A percentile compares a stretch with the other conserved stretches of the same genome.
These are phyloP conservation scores for Scedosporium dehoogii DNA, from an alignment of 2,329 filamentous ascomycete species.

Conservation along the genomic window DNA sequence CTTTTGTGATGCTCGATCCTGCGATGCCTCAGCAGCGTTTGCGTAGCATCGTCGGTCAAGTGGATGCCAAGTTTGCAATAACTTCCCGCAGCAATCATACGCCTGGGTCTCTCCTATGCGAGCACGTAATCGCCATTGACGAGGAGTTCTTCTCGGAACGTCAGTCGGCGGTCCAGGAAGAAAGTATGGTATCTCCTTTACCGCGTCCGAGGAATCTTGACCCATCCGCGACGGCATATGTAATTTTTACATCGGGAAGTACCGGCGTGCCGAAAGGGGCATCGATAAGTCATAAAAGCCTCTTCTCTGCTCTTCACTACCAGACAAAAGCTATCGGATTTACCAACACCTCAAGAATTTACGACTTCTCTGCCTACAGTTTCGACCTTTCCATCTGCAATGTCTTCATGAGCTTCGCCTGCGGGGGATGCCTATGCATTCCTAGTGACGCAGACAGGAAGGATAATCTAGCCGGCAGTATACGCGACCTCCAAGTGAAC, in stretches of 20 bases:
- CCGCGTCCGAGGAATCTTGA: too few species aligned
- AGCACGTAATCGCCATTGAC: too few species aligned
- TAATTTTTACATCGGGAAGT: slow-evolving; percentile 17
- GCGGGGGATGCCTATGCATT: slow-evolving; percentile 41
- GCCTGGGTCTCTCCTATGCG: too few species aligned
- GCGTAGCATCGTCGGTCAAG: too few species aligned
- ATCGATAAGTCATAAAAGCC: slow-evolving; percentile 11
- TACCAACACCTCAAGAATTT: slow-evolving; percentile 27
- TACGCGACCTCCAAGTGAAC: slow-evolving; percentile 32
- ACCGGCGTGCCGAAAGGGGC: slow-evolving; percentile 17
- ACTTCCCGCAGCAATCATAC: too few species aligned
- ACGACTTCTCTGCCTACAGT: slow-evolving; percentile 39
- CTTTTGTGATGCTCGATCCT: too few species aligned
- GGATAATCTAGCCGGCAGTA: slow-evolving; percentile 37
- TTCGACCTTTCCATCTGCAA: slow-evolving; percentile 45
- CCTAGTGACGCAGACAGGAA: slow-evolving; percentile 43
- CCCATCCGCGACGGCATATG: too few species aligned
- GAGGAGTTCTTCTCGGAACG: too few species aligned
- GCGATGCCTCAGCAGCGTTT: too few species aligned
- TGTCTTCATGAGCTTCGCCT: slow-evolving; percentile 40
- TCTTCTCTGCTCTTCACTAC: background rate
- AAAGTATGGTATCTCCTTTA: too few species aligned
- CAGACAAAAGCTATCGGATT: background rate
- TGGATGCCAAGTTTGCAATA: too few species aligned
- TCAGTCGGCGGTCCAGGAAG: too few species aligned